These are phyloP conservation scores for Clarireedia homoeocarpa DNA, from an alignment of 2,329 filamentous ascomycete genomes.

Conservation along the genomic window DNA sequence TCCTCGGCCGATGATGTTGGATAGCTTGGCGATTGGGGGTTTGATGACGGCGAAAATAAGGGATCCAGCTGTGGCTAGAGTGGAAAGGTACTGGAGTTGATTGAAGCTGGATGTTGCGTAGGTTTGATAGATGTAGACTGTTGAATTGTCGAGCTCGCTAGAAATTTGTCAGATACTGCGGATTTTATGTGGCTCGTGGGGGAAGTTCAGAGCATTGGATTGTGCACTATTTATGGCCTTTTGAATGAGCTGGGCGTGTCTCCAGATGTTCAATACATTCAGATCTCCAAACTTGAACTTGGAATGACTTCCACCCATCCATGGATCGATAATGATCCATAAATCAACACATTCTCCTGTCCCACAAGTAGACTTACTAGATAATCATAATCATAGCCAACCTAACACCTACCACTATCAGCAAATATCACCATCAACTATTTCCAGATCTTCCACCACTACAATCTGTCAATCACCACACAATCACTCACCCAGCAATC, in stretches of 20 bases:
- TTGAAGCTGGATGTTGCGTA: conserved; percentile 30
- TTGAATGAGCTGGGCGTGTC: no score
- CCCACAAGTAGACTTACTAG: background rate
- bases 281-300: no score
- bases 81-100: conserved; percentile 26
- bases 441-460: background rate
- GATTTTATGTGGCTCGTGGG: no score
- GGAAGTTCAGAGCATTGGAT: no score
- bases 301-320: no score
- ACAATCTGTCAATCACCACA: background rate
- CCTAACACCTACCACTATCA: background rate
- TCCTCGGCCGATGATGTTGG: conserved; percentile 54
- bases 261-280: no score
- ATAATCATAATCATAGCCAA: background rate
- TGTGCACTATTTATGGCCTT: no score
- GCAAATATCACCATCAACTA: no score
- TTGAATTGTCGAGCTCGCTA: conserved; percentile 28
- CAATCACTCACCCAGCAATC: conserved; percentile 15
- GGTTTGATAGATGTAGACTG: conserved; percentile 27
- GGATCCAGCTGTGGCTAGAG: conserved; percentile 26
- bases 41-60: conserved; percentile 46
- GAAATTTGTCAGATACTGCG: background rate
- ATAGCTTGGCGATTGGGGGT: conserved; percentile 53
- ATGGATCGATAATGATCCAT: background rate
- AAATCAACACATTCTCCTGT: background rate